Base-by-base conservation (phyloP, 2,329 filamentous ascomycete species). In the Colletotrichum coccodes region DNA sequence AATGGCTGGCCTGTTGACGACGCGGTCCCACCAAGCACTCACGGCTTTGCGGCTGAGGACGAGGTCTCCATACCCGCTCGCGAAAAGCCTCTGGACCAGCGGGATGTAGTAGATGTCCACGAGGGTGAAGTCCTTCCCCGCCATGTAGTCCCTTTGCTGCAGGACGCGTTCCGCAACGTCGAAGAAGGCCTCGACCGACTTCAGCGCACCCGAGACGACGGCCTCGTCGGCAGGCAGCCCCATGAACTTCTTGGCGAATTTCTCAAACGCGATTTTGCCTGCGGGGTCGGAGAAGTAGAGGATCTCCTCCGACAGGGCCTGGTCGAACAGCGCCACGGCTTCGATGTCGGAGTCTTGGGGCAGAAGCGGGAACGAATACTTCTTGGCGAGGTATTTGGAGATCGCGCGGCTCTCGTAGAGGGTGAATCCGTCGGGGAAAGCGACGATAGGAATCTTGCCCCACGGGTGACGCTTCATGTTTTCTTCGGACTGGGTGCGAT, bases 41-140 rank as follows among this genome's bases (percentile, higher is more conserved):
- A 84, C 78, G 67, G 76, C 76, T 71, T 77, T 67, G 57, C 80
- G 79, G 67, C 75, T 73, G 46, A 71, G 36, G 64, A 84, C 72
- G 30, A 82, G 11, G 60, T 83, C 77, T 71, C 74, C 76, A 34
- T 80, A 79, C 18, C 81, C 82, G 64, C 77, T 78, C 8, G 75
- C 79, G 66, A 84, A 79, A 67, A 85, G 77, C 70, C 81, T 80
- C 64, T 79, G 77, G 18, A 84, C 76, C 68, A 82, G 70, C 6
- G 83, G 82, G 72, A 85, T 81, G 70, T 86, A 85, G 76, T 81
- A 82, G 71, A 86, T 83, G 73, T 86, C 83, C 44, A 76, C 74
- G 14, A 85, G 79, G 36, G 79, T 81, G 70, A 84, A 85, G 12
- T 78, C 65, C 5, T 79, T 73, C 60, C 83, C 83, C 50, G 82